phyloP scores from a whole-genome alignment of 768 basidiomycete species.

The Favolaschia claudopus region DNA sequence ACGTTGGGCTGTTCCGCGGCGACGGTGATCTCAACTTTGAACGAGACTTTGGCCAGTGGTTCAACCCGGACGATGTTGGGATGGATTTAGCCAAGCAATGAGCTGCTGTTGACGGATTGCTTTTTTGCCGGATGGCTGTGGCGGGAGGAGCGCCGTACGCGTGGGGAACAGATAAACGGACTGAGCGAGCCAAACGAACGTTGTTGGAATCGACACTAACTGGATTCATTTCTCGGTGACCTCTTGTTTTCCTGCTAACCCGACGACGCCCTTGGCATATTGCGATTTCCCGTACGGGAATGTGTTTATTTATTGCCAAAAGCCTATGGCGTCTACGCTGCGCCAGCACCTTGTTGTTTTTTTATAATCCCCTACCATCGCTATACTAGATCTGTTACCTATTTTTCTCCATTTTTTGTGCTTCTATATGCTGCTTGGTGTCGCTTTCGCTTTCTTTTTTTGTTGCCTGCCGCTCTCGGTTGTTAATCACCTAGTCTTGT shows the following conservation, averaged over 20 bases:
- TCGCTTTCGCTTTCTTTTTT: constrained; percentile 15
- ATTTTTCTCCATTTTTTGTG: constrained; percentile 22
- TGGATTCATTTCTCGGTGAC: constrained; percentile 11
- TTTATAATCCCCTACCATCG: too few relatives aligned
- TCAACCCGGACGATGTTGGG: constrained; percentile 61
- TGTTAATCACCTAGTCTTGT: constrained; percentile 25
- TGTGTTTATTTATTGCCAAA: constrained; percentile 29
- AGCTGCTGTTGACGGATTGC: neutral
- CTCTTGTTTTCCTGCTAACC: constrained; percentile 12
- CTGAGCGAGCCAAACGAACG: constrained; percentile 12
- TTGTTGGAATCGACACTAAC: constrained; percentile 7
- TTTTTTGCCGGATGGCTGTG: too few relatives aligned
- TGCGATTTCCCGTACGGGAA: constrained; percentile 1
- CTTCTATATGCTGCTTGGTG: constrained; percentile 16
- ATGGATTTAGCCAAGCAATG: constrained; percentile 36
- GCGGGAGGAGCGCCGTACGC: neutral
- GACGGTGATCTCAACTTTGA: constrained; percentile 69
- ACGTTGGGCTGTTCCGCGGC: constrained; percentile 48
- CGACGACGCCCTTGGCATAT: neutral
- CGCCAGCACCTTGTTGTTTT: constrained; percentile 12
- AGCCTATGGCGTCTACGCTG: constrained; percentile 20
- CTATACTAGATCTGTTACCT: constrained; percentile 22
- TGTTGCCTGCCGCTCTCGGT: constrained; percentile 22
- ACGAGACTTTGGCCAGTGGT: constrained; percentile 81
- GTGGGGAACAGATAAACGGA: constrained; percentile 1